phyloP scores from a whole-genome alignment of 345 rosid genomes.

The Draba incana region DNA sequence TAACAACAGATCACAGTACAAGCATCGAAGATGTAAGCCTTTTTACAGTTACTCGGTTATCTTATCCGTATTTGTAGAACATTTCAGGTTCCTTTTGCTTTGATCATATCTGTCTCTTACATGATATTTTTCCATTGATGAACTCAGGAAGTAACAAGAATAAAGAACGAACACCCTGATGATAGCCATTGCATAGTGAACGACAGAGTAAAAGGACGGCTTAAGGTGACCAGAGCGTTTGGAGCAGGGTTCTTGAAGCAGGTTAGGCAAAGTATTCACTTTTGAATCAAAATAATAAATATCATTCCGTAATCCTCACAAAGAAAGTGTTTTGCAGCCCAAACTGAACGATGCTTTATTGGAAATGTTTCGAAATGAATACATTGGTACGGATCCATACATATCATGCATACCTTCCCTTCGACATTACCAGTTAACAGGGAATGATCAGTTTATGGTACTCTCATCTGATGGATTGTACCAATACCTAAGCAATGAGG shows the following conservation, averaged over 20 bases:
- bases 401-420: constrained; percentile 87
- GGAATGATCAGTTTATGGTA: constrained; percentile 85
- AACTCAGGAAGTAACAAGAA: constrained; percentile 86
- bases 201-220: constrained; percentile 93
- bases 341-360: constrained; percentile 73
- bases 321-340: constrained; percentile 60
- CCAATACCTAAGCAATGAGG: constrained; percentile 89
- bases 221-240: constrained; percentile 96
- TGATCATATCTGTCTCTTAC: constrained; percentile 3
- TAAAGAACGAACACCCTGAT: constrained; percentile 93
- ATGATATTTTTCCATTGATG: constrained; percentile 30
- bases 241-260: constrained; percentile 96
- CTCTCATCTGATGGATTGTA: constrained; percentile 96
- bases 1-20: constrained; percentile 94
- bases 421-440: constrained; percentile 74
- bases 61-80: too few relatives aligned
- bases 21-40: constrained; percentile 90
- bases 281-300: neutral
- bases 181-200: constrained; percentile 87
- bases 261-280: constrained; percentile 48
- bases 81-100: neutral
- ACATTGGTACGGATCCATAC: constrained; percentile 86
- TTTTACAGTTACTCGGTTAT: too few relatives aligned
- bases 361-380: constrained; percentile 89
- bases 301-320: constrained; percentile 16